Evolutionary conservation across 2,329 filamentous ascomycete genomes (phyloP).

Genomic region (Penicillium janthinellum): DNA sequence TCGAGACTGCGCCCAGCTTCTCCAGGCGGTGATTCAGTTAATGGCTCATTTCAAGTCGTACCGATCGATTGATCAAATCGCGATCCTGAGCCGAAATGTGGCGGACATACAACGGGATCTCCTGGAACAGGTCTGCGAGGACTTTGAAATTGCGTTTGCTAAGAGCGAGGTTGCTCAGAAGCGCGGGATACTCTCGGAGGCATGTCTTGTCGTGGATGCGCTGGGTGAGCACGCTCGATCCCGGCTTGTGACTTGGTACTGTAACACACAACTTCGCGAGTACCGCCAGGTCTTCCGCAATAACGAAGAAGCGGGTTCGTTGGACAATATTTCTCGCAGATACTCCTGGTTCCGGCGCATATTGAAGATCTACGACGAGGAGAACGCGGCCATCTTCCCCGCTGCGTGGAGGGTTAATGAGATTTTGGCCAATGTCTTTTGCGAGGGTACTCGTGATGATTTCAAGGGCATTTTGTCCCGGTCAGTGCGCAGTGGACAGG

Average conservation of each 20-base stretch:
- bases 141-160: conserved; percentile 94
- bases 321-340: conserved; percentile 93
- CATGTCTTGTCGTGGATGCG: conserved; percentile 91
- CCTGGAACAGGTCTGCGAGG: conserved; percentile 96
- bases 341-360: conserved; percentile 97
- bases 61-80: conserved; percentile 96
- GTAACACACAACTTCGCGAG: conserved; percentile 93
- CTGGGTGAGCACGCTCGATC: conserved; percentile 83
- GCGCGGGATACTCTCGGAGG: conserved; percentile 74
- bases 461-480: conserved; percentile 90
- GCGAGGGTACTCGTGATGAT: conserved; percentile 92
- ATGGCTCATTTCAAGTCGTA: conserved; percentile 99
- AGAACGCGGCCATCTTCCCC: conserved; percentile 87
- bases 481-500: conserved; percentile 78
- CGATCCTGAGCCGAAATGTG: conserved; percentile 86
- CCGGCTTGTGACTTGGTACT: conserved; percentile 90
- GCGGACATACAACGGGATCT: conserved; percentile 90
- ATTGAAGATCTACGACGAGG: conserved; percentile 92
- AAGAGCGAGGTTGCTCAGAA: conserved; percentile 77
- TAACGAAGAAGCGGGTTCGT: conserved; percentile 91
- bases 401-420: conserved; percentile 87
- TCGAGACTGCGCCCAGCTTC: conserved; percentile 85
- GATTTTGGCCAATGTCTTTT: conserved; percentile 85
- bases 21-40: conserved; percentile 94
- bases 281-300: conserved; percentile 95